A percentile compares a stretch with the other conserved stretches of the same genome.
phyloP scores from a whole-genome alignment of 305 asterid species.

The Fraxinus floribunda region DNA sequence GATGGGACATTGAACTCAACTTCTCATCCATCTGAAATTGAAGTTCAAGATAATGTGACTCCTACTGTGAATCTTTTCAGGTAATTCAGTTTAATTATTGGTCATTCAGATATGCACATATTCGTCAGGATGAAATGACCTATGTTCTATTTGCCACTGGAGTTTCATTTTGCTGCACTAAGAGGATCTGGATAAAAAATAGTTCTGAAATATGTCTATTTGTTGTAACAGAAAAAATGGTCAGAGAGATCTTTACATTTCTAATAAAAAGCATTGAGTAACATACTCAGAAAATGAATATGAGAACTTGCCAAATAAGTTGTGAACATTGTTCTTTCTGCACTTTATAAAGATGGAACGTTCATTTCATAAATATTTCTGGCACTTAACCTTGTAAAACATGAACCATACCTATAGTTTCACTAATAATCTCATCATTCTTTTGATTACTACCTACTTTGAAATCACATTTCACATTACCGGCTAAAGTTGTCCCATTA shows the following conservation, averaged over 20 bases:
- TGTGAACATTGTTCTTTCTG: not conserved
- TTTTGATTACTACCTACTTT: not conserved
- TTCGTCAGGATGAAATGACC: slow-evolving; percentile 2
- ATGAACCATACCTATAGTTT: not conserved
- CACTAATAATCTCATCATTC: not conserved
- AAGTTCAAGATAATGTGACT: slow-evolving; percentile 41
- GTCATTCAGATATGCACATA: slow-evolving; percentile 3
- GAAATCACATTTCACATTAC: not conserved
- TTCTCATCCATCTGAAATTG: slow-evolving; percentile 53
- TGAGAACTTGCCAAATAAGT: not conserved
- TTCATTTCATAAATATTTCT: not conserved
- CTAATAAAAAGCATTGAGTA: not conserved
- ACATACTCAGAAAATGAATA: not conserved
- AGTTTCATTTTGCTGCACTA: not conserved
- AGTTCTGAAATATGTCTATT: not conserved
- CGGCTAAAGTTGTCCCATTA: not conserved
- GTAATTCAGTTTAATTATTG: slow-evolving; percentile 38
- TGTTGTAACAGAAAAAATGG: not conserved
- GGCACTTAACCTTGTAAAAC: not conserved
- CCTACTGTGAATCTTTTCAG: slow-evolving; percentile 48
- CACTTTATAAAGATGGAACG: not conserved
- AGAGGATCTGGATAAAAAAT: not conserved
- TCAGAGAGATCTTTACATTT: not conserved
- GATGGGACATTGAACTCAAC: slow-evolving; percentile 54
- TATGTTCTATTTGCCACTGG: not conserved